Percentiles rank a stretch among this genome's conserved stretches.
These are phyloP conservation scores for Magnusiomyces suaveolens DNA, from an alignment of 1,139 yeast genomes.

Conservation along the genomic window DNA sequence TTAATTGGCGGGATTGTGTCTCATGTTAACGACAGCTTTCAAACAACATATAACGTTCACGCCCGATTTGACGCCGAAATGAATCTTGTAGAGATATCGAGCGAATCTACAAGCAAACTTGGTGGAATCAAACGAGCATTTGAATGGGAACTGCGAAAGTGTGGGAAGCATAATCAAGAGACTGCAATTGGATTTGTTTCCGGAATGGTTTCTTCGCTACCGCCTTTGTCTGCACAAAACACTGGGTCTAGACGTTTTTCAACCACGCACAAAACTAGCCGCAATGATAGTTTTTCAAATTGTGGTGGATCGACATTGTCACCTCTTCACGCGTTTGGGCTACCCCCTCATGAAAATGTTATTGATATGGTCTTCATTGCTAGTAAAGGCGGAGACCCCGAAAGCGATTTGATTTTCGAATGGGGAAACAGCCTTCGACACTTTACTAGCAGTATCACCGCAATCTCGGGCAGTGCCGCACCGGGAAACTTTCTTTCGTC, in stretches of 20 bases:
- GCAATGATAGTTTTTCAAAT: neutral
- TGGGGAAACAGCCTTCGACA: conserved; percentile 40
- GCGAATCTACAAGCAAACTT: conserved; percentile 18
- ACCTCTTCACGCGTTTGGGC: neutral
- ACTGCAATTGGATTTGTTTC: neutral
- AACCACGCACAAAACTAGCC: neutral
- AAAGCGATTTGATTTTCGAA: conserved; percentile 57
- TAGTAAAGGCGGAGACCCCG: conserved; percentile 56
- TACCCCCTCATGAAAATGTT: neutral
- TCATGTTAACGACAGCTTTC: conserved; percentile 70
- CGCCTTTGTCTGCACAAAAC: neutral
- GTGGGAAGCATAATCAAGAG: neutral
- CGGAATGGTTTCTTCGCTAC: neutral
- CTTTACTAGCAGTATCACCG: conserved; percentile 14
- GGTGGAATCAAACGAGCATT: conserved; percentile 23
- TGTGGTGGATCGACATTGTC: neutral
- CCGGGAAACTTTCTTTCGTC: neutral
- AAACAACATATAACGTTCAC: conserved; percentile 50
- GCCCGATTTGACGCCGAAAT: conserved; percentile 62
- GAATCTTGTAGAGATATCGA: conserved; percentile 21
- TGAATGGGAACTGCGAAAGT: neutral
- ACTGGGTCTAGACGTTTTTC: neutral
- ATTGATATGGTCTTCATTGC: conserved; percentile 33
- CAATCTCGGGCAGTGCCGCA: neutral
- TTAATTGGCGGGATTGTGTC: conserved; percentile 79